These are phyloP conservation scores for Trichophaea hybrida DNA, from an alignment of 2,329 filamentous ascomycete species.

Conservation along the genomic window DNA sequence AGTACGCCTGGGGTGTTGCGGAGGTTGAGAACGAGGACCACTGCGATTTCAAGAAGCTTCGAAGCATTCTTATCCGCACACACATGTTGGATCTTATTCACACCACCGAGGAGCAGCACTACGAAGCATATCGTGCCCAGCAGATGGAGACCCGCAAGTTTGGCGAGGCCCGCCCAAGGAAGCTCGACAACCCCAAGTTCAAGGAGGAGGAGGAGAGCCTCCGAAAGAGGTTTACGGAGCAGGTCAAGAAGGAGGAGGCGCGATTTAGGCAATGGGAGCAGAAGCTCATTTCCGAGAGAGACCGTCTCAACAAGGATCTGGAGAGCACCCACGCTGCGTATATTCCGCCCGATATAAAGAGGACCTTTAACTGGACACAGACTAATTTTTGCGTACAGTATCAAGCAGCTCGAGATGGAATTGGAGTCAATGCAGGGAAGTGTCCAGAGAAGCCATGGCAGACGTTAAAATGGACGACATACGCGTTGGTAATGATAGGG, in stretches of 20 bases:
- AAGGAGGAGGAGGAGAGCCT: conserved; percentile 99
- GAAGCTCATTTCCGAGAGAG: conserved; percentile 97
- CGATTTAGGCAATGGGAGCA: conserved; percentile 99
- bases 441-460: conserved; percentile 78
- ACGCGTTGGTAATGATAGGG: not conserved
- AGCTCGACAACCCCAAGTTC: conserved; percentile 99
- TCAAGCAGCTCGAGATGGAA: conserved; percentile 82
- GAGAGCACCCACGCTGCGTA: conserved; percentile 83
- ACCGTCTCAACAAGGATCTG: conserved; percentile 98
- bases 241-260: conserved; percentile 99
- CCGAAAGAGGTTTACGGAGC: conserved; percentile 97
- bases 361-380: not conserved
- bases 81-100: conserved; percentile 99
- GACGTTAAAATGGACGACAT: conserved; percentile 49
- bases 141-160: conserved; percentile 99
- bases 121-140: conserved; percentile 96
- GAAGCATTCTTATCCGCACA: conserved; percentile 93
- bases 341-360: not conserved
- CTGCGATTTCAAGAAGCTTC: conserved; percentile 99
- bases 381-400: conserved; percentile 33
- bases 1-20: conserved; percentile 98
- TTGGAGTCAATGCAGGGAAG: conserved; percentile 87
- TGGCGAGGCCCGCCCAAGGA: conserved; percentile 88
- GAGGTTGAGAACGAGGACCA: conserved; percentile 99
- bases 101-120: conserved; percentile 98